Percentiles rank a stretch among this genome's conserved stretches.
Evolutionary conservation across 2,329 filamentous ascomycete genomes (phyloP).

Genomic region (Cladophialophora chaetospira): DNA sequence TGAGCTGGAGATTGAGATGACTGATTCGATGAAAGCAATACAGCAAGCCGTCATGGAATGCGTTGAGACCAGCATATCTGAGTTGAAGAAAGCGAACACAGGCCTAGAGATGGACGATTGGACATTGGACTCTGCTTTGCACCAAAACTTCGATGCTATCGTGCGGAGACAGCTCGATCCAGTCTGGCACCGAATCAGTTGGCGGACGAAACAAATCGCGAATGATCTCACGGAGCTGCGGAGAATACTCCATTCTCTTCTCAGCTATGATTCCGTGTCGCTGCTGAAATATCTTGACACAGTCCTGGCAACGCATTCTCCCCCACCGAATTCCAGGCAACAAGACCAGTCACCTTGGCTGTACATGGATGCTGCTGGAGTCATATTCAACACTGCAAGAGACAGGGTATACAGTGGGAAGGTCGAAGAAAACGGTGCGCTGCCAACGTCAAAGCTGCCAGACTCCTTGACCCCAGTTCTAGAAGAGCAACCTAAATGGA

Average conservation of each 20-base stretch:
- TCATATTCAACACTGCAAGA: slow-evolving; percentile 88
- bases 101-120: slow-evolving; percentile 95
- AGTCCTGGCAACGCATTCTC: slow-evolving; percentile 85
- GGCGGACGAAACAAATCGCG: slow-evolving; percentile 92
- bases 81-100: slow-evolving; percentile 86
- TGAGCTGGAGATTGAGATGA: slow-evolving; percentile 95
- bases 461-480: slow-evolving; percentile 76
- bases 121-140: slow-evolving; percentile 89
- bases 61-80: slow-evolving; percentile 89
- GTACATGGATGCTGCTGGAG: slow-evolving; percentile 91
- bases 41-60: slow-evolving; percentile 95
- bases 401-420: slow-evolving; percentile 80
- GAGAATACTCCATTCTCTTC: slow-evolving; percentile 74
- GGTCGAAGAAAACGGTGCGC: slow-evolving; percentile 60
- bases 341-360: slow-evolving; percentile 95
- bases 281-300: slow-evolving; percentile 94
- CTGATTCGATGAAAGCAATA: slow-evolving; percentile 86
- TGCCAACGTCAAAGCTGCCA: slow-evolving; percentile 52
- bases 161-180: slow-evolving; percentile 89
- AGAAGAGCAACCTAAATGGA: slow-evolving; percentile 95
- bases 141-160: slow-evolving; percentile 88
- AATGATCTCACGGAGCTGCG: slow-evolving; percentile 82
- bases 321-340: slow-evolving; percentile 80
- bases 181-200: slow-evolving; percentile 95
- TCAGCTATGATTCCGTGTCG: slow-evolving; percentile 85